Percentiles rank a stretch among this genome's conserved stretches.
These are phyloP conservation scores for Plantago ovata DNA, from an alignment of 257 asterid genomes.

Conservation along the genomic window DNA sequence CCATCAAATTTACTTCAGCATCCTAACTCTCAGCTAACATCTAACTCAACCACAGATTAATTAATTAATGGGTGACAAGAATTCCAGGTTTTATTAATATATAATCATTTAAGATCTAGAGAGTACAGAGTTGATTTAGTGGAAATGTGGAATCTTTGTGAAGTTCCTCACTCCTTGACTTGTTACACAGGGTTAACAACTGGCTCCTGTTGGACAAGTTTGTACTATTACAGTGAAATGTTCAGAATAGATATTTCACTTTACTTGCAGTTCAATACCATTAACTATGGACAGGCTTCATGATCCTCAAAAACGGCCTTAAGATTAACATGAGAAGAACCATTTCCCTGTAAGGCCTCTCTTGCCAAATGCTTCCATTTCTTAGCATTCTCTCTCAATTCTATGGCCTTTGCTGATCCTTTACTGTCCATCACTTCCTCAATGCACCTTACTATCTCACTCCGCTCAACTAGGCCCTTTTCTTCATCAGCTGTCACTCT, in stretches of 20 bases:
- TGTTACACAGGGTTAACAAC: no score
- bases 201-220: no score
- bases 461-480: slow-evolving; percentile 35
- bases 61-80: no score
- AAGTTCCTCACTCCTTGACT: no score
- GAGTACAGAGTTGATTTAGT: no score
- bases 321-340: slow-evolving; percentile 41
- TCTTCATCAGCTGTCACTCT: slow-evolving; percentile 26
- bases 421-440: slow-evolving; percentile 40
- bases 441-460: slow-evolving; percentile 47
- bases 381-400: slow-evolving; percentile 32
- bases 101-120: no score
- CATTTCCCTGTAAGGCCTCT: slow-evolving; percentile 37
- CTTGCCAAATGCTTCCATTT: slow-evolving; percentile 34
- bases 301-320: slow-evolving; percentile 21
- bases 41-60: no score
- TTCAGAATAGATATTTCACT: background rate
- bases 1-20: no score
- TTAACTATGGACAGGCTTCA: background rate
- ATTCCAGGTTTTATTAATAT: no score
- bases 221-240: background rate
- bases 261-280: background rate
- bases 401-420: slow-evolving; percentile 27
- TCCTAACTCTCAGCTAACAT: no score
- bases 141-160: no score